Evolutionary conservation across 2,329 filamentous ascomycete genomes (phyloP).

Genomic region (Microcyclospora pomicola): DNA sequence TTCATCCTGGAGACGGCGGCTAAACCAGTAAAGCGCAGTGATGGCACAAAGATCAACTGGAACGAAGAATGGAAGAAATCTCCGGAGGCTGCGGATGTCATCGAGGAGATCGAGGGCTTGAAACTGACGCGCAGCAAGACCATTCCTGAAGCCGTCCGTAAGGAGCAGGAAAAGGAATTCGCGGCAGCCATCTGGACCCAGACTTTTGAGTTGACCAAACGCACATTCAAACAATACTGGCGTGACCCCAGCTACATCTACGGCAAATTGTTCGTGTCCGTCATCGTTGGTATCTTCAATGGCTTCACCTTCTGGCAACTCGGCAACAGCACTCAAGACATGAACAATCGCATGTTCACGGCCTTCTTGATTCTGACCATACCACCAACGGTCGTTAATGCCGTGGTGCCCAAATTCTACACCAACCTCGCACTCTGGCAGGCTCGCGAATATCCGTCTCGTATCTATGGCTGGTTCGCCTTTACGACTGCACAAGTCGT

Average conservation of each 20-base stretch:
- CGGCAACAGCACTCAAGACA: conserved; percentile 49
- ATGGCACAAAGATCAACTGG: conserved; percentile 53
- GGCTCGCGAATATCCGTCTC: conserved; percentile 55
- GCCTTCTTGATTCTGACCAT: conserved; percentile 44
- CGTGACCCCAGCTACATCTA: conserved; percentile 64
- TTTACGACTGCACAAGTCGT: conserved; percentile 63
- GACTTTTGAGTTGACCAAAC: conserved; percentile 51
- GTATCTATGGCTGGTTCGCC: conserved; percentile 66
- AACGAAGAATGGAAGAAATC: conserved; percentile 61
- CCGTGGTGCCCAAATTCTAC: conserved; percentile 65
- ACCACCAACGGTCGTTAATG: conserved; percentile 59
- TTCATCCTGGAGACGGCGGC: conserved; percentile 54
- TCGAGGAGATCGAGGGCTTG: conserved; percentile 53
- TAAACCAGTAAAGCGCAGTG: conserved; percentile 37
- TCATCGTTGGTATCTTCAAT: conserved; percentile 63
- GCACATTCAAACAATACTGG: conserved; percentile 62
- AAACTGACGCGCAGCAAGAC: conserved; percentile 42
- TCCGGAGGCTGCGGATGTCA: conserved; percentile 42
- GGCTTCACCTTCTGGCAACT: conserved; percentile 60
- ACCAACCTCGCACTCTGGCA: conserved; percentile 59
- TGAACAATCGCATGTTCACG: conserved; percentile 70
- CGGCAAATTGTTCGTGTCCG: conserved; percentile 58
- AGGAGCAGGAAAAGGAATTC: conserved; percentile 35
- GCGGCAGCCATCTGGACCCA: conserved; percentile 52
- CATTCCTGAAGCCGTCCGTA: conserved; percentile 18